Base-by-base conservation (phyloP, 2,329 filamentous ascomycete species). In the Emergomyces pasteurianus region DNA sequence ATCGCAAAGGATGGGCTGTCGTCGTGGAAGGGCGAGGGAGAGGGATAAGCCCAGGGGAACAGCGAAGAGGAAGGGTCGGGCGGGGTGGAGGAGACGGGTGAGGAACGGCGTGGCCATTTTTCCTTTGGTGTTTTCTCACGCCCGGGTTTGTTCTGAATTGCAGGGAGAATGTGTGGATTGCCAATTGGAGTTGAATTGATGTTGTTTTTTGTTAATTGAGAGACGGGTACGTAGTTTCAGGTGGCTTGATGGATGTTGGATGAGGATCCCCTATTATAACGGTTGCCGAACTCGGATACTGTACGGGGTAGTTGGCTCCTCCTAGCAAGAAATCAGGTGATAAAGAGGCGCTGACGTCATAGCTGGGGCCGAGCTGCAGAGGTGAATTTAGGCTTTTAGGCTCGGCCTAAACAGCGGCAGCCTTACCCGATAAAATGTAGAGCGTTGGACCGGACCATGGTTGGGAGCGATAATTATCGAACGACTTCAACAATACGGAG, bases 21-120 rank as follows among this genome's bases (percentile, higher is more conserved):
- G 65, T 74, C 70, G 63, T 70, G 72, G 21, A 71, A 73, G 52
- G 69, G 74, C 68, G 56, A 75, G 60, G 58, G 70, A 67, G 46
- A 76, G 64, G 12, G 71, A 69, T 36, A 72, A 65, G 43, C 72
- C 72, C 49, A 76, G 61, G 36, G 71, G 63, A 36, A 65, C 62
- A 40, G 60, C 59, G 52, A 62, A 62, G 38, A 66, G 54, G 47
- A 65, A 60, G 12, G 65, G 63, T 46, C 67, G 64, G 42, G 61
- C 47, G 26, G 63, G 53, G 36, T 14, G 8, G 38, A 36, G 38
- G 58, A 64, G 42, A 40, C 60, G 59, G 28, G 58, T 16, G 58
- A 61, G 60, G 62, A 65, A 63, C 42, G 61, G 65, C 62, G 62
- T 61, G 47, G 64, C 61, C 66, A 67, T 67, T 61, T 50, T 50